Percentiles rank a stretch among this genome's conserved stretches.
These are phyloP conservation scores for Hydnum rufescens DNA, from an alignment of 768 basidiomycete genomes.

Conservation along the genomic window DNA sequence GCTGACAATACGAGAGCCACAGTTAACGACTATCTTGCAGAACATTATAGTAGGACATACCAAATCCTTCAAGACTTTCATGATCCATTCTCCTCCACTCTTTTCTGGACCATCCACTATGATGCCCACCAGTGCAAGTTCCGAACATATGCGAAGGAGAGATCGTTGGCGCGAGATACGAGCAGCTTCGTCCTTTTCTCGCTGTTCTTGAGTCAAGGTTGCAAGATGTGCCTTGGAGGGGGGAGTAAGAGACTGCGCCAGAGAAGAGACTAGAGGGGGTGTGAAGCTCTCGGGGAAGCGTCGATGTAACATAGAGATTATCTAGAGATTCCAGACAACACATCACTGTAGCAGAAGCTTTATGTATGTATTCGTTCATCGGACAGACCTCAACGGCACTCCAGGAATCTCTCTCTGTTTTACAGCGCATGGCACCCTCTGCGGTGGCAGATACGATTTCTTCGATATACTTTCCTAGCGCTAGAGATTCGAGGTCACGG, in stretches of 20 bases:
- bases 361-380: neutral
- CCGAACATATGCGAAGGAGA: conserved; percentile 68
- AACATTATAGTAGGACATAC: conserved; percentile 26
- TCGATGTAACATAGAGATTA: conserved; percentile 74
- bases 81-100: conserved; percentile 78
- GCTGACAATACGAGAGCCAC: conserved; percentile 24
- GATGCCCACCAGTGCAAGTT: conserved; percentile 73
- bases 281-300: conserved; percentile 71
- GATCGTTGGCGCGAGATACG: conserved; percentile 70
- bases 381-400: conserved; percentile 69
- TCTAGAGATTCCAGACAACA: conserved; percentile 25
- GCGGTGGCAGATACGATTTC: conserved; percentile 76
- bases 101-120: conserved; percentile 49
- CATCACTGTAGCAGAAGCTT: neutral
- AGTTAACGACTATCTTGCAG: neutral
- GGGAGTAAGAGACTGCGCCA: conserved; percentile 25
- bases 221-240: conserved; percentile 28
- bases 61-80: conserved; percentile 67
- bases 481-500: conserved; percentile 79
- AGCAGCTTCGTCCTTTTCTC: conserved; percentile 77
- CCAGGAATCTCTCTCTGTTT: conserved; percentile 83
- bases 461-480: conserved; percentile 89
- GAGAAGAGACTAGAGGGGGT: conserved; percentile 38
- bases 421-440: conserved; percentile 74
- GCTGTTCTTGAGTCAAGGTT: conserved; percentile 54